Percentiles rank a stretch among this genome's conserved stretches.
Conservation (phyloP, 1,139 yeast species). For the Suhomyces chickasaworum region DNA sequence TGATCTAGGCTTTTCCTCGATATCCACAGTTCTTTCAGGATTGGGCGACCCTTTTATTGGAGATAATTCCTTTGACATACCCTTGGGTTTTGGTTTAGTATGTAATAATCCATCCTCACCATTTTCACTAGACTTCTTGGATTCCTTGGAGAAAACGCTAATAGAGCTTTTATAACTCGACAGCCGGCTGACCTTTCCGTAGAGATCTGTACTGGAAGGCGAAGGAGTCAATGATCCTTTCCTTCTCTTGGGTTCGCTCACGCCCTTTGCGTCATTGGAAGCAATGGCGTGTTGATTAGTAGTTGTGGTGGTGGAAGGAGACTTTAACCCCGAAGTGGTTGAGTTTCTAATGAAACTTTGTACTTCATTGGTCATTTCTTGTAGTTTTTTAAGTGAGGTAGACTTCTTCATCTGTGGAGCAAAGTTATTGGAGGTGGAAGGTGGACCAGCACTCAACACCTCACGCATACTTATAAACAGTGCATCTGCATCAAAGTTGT, state of each 20-base stretch:
- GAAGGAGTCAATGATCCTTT: constrained; percentile 13
- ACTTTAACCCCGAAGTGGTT: constrained; percentile 13
- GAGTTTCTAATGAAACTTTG: constrained; percentile 17
- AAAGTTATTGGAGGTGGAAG: constrained; percentile 13
- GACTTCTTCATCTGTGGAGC: constrained; percentile 17
- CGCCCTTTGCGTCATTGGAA: background rate
- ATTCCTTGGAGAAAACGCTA: constrained; percentile 16
- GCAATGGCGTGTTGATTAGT: constrained; percentile 14
- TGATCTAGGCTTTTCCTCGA: constrained; percentile 18
- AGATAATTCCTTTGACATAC: constrained; percentile 13
- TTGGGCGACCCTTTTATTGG: constrained; percentile 21
- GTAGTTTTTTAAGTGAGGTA: constrained; percentile 20
- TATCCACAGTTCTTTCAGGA: constrained; percentile 12
- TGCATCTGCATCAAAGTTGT: constrained; percentile 23
- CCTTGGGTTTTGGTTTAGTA: constrained; percentile 2
- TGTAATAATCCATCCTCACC: background rate
- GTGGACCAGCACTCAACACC: constrained; percentile 39
- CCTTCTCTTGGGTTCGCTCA: constrained; percentile 1
- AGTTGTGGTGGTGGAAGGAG: constrained; percentile 11
- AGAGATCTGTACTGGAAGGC: constrained; percentile 12
- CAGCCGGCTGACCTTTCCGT: constrained; percentile 15
- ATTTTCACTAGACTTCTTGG: constrained; percentile 12
- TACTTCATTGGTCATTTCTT: constrained; percentile 20
- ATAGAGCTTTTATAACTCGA: constrained; percentile 14
- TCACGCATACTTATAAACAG: constrained; percentile 38